Conservation (phyloP, 148 eudicot genomes). For the Amaranthus cruentus region DNA sequence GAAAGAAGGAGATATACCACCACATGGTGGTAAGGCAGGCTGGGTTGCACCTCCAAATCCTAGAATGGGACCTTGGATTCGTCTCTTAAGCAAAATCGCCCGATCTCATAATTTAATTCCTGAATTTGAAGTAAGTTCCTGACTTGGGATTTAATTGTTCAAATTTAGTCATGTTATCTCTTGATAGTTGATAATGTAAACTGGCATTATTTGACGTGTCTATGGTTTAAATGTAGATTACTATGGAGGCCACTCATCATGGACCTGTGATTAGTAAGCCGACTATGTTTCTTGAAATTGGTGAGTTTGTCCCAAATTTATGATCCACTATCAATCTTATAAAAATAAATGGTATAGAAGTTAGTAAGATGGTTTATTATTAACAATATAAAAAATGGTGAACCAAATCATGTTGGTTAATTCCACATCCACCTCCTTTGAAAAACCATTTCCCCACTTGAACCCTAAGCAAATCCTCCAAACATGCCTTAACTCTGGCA, state of each 20-base stretch:
- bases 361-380: not conserved
- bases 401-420: too few relatives aligned
- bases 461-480: too few relatives aligned
- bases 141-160: not conserved
- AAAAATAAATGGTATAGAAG: not conserved
- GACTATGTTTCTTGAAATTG: constrained; percentile 84
- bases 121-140: constrained; percentile 65
- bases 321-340: not conserved
- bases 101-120: constrained; percentile 57
- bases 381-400: too few relatives aligned
- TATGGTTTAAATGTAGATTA: constrained; percentile 40
- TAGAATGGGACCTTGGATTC: constrained; percentile 71
- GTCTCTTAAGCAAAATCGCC: constrained; percentile 63
- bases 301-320: constrained; percentile 27
- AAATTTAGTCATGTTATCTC: not conserved
- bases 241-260: constrained; percentile 94
- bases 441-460: too few relatives aligned
- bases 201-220: not conserved
- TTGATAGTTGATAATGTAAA: too few relatives aligned
- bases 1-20: constrained; percentile 72
- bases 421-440: too few relatives aligned
- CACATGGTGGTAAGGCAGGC: constrained; percentile 86
- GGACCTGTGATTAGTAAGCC: constrained; percentile 86
- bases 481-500: too few relatives aligned
- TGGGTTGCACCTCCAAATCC: constrained; percentile 92